These are phyloP conservation scores for Hyphodiscus sp. DNA, from an alignment of 2,329 filamentous ascomycete species.

Conservation along the genomic window DNA sequence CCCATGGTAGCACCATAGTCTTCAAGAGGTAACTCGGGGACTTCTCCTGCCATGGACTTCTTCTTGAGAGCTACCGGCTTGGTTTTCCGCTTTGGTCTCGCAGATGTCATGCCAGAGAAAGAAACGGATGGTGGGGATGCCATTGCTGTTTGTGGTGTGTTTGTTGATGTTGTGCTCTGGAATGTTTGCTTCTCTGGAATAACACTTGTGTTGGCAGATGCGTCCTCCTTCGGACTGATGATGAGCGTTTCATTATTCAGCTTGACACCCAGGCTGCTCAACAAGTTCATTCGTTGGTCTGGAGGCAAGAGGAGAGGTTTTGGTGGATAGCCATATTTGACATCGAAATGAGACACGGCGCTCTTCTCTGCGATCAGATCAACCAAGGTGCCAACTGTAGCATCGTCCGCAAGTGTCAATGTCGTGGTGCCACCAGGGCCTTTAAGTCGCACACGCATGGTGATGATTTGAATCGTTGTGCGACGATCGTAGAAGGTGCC, in stretches of 20 bases:
- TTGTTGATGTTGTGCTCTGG: background rate
- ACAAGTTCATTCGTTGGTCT: conserved; percentile 35
- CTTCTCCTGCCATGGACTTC: conserved; percentile 27
- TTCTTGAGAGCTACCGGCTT: conserved; percentile 22
- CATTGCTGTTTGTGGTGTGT: background rate
- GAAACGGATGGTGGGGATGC: conserved; percentile 1
- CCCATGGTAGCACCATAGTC: conserved; percentile 45
- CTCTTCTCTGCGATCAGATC: conserved; percentile 57
- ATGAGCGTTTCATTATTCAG: conserved; percentile 65
- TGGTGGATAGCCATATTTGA: conserved; percentile 83
- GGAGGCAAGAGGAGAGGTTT: conserved; percentile 58
- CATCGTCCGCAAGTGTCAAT: conserved; percentile 60
- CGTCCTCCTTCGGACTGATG: conserved; percentile 33
- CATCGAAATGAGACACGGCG: conserved; percentile 57
- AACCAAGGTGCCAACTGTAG: conserved; percentile 57
- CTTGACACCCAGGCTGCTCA: conserved; percentile 51
- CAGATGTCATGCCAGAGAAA: conserved; percentile 9
- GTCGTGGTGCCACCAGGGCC: conserved; percentile 67
- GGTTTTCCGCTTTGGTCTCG: background rate
- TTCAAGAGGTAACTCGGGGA: conserved; percentile 37
- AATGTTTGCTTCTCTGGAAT: background rate
- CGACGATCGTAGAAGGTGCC: background rate
- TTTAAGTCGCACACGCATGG: conserved; percentile 70
- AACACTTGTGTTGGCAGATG: conserved; percentile 1
- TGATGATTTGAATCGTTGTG: conserved; percentile 4